These are phyloP conservation scores for Vigna hirtella DNA, from an alignment of 306 rosid species.

Conservation along the genomic window DNA sequence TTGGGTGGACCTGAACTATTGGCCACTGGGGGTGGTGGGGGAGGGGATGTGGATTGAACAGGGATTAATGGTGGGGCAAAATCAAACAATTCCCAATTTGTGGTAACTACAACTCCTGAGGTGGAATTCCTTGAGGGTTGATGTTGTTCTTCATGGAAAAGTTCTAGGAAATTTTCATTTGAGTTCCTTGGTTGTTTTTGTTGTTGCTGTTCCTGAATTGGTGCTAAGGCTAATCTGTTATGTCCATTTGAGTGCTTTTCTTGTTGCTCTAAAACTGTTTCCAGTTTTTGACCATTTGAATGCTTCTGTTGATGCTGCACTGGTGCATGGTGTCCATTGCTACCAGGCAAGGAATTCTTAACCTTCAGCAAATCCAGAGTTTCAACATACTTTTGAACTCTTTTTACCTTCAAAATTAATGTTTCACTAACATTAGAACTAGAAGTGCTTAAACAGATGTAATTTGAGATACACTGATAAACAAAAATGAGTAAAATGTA, in stretches of 20 bases:
- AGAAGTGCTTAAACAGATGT: background rate
- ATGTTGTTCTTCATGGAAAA: conserved; percentile 39
- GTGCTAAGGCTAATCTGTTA: conserved; percentile 44
- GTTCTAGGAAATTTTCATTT: conserved; percentile 40
- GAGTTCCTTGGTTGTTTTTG: conserved; percentile 41
- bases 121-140: conserved; percentile 53
- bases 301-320: conserved; percentile 47
- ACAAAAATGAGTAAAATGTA: conserved; percentile 26
- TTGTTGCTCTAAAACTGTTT: conserved; percentile 65
- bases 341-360: conserved; percentile 62
- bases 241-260: conserved; percentile 43
- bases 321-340: conserved; percentile 48
- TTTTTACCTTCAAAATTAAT: conserved; percentile 67
- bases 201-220: conserved; percentile 61
- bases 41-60: conserved; percentile 43
- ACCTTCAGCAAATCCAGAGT: conserved; percentile 82
- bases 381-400: conserved; percentile 96
- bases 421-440: conserved; percentile 19
- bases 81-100: conserved; percentile 94
- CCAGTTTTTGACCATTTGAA: conserved; percentile 54
- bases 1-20: conserved; percentile 62
- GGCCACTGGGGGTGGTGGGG: conserved; percentile 25
- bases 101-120: conserved; percentile 78
- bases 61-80: conserved; percentile 59
- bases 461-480: conserved; percentile 3